phyloP scores from a whole-genome alignment of 371 early-diverging fungal genomes.

The Mortierella sp. region DNA sequence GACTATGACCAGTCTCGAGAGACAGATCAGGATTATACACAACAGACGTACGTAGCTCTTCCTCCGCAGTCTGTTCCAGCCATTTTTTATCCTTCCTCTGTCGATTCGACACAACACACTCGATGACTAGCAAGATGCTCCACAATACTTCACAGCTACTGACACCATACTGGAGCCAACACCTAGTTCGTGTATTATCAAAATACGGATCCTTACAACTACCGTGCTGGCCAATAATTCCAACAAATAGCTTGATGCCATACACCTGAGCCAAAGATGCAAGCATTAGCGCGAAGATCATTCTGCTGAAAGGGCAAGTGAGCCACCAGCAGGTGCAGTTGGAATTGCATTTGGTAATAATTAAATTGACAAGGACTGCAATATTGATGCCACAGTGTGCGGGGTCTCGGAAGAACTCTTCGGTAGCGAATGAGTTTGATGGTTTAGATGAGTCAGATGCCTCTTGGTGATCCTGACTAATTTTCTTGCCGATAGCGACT shows the following conservation, averaged over 20 bases:
- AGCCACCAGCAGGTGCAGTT: constrained; percentile 10
- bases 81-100: constrained; percentile 9
- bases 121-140: constrained; percentile 11
- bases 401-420: constrained; percentile 14
- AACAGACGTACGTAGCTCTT: constrained; percentile 3
- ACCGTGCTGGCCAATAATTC: background rate
- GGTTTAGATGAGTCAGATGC: background rate
- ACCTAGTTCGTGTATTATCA: constrained; percentile 15
- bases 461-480: background rate
- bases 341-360: constrained; percentile 5
- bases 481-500: constrained; percentile 5
- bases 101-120: background rate
- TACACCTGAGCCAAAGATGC: background rate
- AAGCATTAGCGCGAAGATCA: background rate
- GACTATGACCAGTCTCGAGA: background rate
- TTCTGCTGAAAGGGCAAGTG: background rate
- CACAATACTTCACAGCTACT: constrained; percentile 7
- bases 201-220: constrained; percentile 10
- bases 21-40: constrained; percentile 17
- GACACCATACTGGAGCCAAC: constrained; percentile 15
- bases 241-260: background rate
- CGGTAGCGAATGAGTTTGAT: background rate
- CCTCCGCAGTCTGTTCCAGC: constrained; percentile 18
- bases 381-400: constrained; percentile 22
- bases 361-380: background rate